Evolutionary conservation across 2,329 filamentous ascomycete genomes (phyloP), one percentile per base, ranked within the genome.

Genomic region (Falciphora oryzae): DNA sequence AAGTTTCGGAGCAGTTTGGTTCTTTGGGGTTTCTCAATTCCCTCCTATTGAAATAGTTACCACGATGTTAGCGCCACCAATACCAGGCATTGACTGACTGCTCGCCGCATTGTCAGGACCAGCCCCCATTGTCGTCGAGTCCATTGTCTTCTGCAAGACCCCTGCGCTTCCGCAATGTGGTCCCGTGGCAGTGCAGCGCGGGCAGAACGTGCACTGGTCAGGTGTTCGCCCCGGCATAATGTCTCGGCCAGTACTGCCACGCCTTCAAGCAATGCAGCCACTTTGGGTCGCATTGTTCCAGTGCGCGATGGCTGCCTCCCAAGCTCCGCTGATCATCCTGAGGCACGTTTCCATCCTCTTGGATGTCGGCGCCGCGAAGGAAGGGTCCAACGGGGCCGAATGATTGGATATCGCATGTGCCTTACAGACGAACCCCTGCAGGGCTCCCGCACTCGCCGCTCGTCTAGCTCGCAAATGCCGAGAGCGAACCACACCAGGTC

Each of bases 191-290:
- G 38, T 22, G 38, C 4, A 22, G 38, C 10, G 38, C 38, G 38
- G 16, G 16, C 8, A 8, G 38, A 53, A 64, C 73, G 67, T 44
- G 38, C 13, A 25, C 22, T 25, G 18, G 44, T 53, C 44, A 53
- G 44, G 44, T 53, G 44, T 11, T 25, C 18, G 44, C 44, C 44
- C 32, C 4, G 7, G 44, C 44, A 53, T 53, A 53, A 53, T 53
- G 44, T 53, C 44, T 53, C 7, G 22, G 44, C 7, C 44, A 53
- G 44, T n/a, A 53, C 44, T n/a, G 44, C 44, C 44, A 53, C 44
- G 44, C n/a, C 7, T 7, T 25, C 22, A 25, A 44, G 44, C 44
- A 53, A 25, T 25, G 44, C 44, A n/a, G n/a, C 38, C 44, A 25
- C 44, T 22, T 53, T 3, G 44, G 22, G 44, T 53, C 11, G 44